Percentiles rank a stretch among this genome's conserved stretches.
phyloP scores from a whole-genome alignment of 495 filamentous ascomycete genomes.

The Xylaria venustula region DNA sequence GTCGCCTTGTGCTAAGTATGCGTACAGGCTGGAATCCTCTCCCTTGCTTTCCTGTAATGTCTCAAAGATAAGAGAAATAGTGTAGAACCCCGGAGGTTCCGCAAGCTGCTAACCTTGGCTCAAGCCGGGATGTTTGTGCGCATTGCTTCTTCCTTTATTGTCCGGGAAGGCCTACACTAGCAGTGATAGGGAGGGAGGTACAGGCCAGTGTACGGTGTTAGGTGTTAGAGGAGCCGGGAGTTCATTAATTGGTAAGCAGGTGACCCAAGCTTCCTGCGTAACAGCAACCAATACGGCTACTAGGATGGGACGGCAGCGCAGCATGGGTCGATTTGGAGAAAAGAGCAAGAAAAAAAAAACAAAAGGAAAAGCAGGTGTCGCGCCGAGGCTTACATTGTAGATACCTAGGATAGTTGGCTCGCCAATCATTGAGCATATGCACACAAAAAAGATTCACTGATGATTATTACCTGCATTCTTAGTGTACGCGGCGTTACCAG shows the following conservation, averaged over 20 bases:
- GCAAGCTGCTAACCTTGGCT: too few species aligned
- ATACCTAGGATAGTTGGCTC: too few species aligned
- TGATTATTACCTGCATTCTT: neutral
- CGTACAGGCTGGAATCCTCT: too few species aligned
- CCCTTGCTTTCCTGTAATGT: too few species aligned
- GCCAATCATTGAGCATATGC: too few species aligned
- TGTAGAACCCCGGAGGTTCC: too few species aligned
- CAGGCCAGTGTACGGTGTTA: too few species aligned
- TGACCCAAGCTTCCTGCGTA: slow-evolving; percentile 5
- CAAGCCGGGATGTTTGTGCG: neutral
- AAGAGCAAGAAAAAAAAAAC: neutral
- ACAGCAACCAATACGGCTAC: neutral
- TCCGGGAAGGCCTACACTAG: neutral
- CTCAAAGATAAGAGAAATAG: neutral
- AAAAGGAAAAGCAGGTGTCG: too few species aligned
- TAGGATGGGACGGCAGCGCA: neutral
- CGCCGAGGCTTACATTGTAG: too few species aligned
- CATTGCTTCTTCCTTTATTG: neutral
- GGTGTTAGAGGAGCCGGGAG: neutral
- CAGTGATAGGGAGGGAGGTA: neutral
- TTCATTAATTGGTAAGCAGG: neutral
- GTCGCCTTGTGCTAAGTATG: neutral
- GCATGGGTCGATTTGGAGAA: too few species aligned
- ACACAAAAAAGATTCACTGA: too few species aligned
- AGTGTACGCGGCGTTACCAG: neutral